These are phyloP conservation scores for Stagonosporopsis chrysanthemi DNA, from an alignment of 2,329 filamentous ascomycete species.

Conservation along the genomic window DNA sequence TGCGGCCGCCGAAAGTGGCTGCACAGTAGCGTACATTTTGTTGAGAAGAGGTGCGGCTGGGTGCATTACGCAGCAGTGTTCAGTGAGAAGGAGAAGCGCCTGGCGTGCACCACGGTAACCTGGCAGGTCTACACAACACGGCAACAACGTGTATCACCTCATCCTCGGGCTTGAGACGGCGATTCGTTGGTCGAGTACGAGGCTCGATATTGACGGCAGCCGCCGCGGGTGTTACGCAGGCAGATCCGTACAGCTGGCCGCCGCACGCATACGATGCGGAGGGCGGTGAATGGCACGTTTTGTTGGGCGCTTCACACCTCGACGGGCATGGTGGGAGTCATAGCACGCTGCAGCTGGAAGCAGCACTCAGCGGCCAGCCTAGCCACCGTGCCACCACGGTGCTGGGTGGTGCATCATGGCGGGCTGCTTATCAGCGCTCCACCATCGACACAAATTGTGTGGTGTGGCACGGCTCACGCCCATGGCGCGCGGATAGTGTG, in stretches of 20 bases:
- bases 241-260: constrained; percentile 2
- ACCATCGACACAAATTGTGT: constrained; percentile 11
- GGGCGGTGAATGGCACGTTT: constrained; percentile 19
- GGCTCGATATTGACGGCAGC: constrained; percentile 17
- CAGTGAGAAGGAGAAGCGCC: not conserved
- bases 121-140: not conserved
- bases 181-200: constrained; percentile 16
- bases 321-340: constrained; percentile 14
- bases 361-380: not conserved
- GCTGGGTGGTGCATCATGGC: not conserved
- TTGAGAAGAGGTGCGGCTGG: not conserved
- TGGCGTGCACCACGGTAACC: constrained; percentile 2
- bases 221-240: constrained; percentile 4
- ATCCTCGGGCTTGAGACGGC: not conserved
- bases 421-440: constrained; percentile 13
- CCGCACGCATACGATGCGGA: not conserved
- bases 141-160: constrained; percentile 5
- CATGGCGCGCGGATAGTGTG: constrained; percentile 3
- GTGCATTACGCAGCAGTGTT: not conserved
- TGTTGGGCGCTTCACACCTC: constrained; percentile 16
- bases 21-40: constrained; percentile 27
- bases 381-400: not conserved
- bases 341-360: constrained; percentile 6
- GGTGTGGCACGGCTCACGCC: constrained; percentile 10
- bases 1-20: constrained; percentile 15